Evolutionary conservation across 2,329 filamentous ascomycete genomes (phyloP), one percentile per base, ranked within the genome.

Genomic region (Mycosphaerella arachidis): DNA sequence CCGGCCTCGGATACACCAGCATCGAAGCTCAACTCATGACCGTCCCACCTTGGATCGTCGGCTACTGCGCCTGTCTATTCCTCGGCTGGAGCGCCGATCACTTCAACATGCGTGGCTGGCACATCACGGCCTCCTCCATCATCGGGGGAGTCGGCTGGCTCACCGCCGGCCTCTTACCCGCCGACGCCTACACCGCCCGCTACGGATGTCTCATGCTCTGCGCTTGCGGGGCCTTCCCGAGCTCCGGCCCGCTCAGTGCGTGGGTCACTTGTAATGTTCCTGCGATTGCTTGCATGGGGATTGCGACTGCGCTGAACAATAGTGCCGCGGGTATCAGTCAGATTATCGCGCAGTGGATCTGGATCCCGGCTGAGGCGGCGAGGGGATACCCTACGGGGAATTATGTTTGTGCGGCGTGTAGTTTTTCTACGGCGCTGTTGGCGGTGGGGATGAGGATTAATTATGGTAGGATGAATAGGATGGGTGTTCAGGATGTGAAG

Each of bases 1-100:
- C 76, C 12, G 78, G 77, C 1, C 75, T 84, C 0, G 81, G 81
- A 30, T 83, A 81, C 66, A 76, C 71, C 3, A 71, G 73, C 4
- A 72, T 75, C 29, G 71, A 73, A 27, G 78, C 80, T 0, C 80
- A 82, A 61, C 66, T 73, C 8, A 66, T 74, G 58, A 73, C 72
- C 12, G 71, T 73, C 0, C 72, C 72, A 8, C 72, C 71, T 1
- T 74, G 70, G 70, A 62, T 71, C n/a, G 66, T 72, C 1, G 71
- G 71, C 6, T 73, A 72, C 65, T 64, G 68, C 43, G 64, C 69
- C 52, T 72, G 70, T 56, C 61, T 69, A 13, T 65, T 67, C 45
- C 61, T 69, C 7, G 70, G 68, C 2, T 69, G 66, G 66, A 64
- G 59, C 24, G 67, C 67, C 12, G 67, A 69, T 40, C 65, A 57